These are phyloP conservation scores for Pyricularia grisea DNA, from an alignment of 2,329 filamentous ascomycete genomes.

Conservation along the genomic window DNA sequence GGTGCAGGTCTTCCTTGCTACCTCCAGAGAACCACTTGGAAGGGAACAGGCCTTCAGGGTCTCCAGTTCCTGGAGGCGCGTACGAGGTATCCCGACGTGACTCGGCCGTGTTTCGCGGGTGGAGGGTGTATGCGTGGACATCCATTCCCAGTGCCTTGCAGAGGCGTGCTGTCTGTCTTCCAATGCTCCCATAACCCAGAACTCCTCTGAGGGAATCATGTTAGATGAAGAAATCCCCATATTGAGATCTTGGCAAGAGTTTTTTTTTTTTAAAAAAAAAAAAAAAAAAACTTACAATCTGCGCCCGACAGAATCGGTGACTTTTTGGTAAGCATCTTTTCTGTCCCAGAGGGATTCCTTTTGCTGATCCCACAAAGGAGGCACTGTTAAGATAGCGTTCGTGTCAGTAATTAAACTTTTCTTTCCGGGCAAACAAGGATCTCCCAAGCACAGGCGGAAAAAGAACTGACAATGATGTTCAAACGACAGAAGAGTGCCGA, in stretches of 20 bases:
- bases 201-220: slow-evolving; percentile 23
- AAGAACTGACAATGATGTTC: slow-evolving; percentile 12
- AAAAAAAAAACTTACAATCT: slow-evolving; percentile 19
- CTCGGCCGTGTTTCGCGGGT: slow-evolving; percentile 37
- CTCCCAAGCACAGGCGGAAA: not conserved
- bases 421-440: too few species aligned
- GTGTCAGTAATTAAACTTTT: not conserved
- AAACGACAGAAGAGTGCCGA: slow-evolving; percentile 17
- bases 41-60: slow-evolving; percentile 29
- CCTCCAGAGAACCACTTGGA: slow-evolving; percentile 30
- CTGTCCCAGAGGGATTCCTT: slow-evolving; percentile 9
- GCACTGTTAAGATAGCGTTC: slow-evolving; percentile 21
- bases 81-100: slow-evolving; percentile 50
- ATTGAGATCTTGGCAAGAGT: not conserved
- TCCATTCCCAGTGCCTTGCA: slow-evolving; percentile 53
- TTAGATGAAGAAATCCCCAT: not conserved
- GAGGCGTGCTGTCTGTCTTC: slow-evolving; percentile 34
- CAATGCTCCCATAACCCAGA: slow-evolving; percentile 35
- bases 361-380: slow-evolving; percentile 12
- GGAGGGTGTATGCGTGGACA: slow-evolving; percentile 60
- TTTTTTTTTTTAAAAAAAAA: too few species aligned
- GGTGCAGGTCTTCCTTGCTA: slow-evolving; percentile 19
- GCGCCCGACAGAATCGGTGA: slow-evolving; percentile 21
- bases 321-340: not conserved
- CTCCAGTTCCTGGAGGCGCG: slow-evolving; percentile 51